Evolutionary conservation across 495 filamentous ascomycete species (phyloP).

Genomic region (Aspergillus taichungensis): DNA sequence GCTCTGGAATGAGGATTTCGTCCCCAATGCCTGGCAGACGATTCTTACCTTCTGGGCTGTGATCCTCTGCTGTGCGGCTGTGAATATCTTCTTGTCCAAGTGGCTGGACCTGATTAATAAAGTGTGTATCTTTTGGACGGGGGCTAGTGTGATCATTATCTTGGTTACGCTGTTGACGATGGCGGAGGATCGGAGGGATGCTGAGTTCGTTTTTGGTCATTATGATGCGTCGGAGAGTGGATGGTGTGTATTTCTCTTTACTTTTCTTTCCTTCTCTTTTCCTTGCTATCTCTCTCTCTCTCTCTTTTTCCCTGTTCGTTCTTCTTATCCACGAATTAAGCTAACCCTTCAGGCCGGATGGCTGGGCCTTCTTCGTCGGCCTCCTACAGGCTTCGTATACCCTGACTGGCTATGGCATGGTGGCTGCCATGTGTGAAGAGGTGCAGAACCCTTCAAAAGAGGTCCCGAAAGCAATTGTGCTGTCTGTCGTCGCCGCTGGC

Average conservation of each 20-base stretch:
- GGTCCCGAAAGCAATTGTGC: conserved; percentile 64
- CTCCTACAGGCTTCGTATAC: conserved; percentile 53
- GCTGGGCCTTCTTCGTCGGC: conserved; percentile 55
- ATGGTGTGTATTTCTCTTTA: conserved; percentile 28
- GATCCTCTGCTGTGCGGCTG: conserved; percentile 45
- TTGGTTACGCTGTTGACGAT: conserved; percentile 49
- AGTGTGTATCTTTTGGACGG: conserved; percentile 60
- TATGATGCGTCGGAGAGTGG: conserved; percentile 50
- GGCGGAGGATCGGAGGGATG: conserved; percentile 43
- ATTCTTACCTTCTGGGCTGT: conserved; percentile 60
- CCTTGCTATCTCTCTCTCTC: neutral
- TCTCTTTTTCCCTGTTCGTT: neutral
- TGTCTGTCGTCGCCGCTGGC: conserved; percentile 59
- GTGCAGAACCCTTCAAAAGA: conserved; percentile 60
- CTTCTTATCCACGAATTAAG: neutral
- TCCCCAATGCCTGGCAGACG: conserved; percentile 53
- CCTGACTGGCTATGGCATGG: conserved; percentile 51
- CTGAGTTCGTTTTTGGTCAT: conserved; percentile 51
- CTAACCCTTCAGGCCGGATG: conserved; percentile 34
- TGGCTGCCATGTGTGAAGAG: conserved; percentile 55
- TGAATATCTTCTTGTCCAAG: conserved; percentile 50
- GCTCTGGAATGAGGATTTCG: conserved; percentile 53
- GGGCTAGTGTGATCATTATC: conserved; percentile 50
- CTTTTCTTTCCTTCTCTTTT: neutral
- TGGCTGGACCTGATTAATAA: conserved; percentile 60